These are phyloP conservation scores for Hydnomerulius pinastri DNA, from an alignment of 768 basidiomycete genomes.

Conservation along the genomic window DNA sequence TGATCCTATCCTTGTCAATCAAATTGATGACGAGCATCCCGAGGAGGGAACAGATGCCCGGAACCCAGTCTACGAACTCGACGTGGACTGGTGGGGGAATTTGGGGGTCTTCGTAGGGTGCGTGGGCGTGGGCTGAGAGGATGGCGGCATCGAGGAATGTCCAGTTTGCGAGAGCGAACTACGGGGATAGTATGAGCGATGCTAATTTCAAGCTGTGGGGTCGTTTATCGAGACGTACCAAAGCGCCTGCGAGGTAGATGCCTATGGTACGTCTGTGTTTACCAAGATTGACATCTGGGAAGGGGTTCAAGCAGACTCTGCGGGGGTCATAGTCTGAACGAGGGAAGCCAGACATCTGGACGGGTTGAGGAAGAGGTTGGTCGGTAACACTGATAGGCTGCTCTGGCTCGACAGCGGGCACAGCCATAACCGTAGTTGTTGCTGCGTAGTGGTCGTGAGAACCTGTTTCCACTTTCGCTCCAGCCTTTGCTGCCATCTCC, in stretches of 20 bases:
- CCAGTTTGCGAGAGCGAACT: constrained; percentile 97
- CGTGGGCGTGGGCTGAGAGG: constrained; percentile 81
- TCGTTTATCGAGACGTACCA: constrained; percentile 56
- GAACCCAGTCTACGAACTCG: constrained; percentile 95
- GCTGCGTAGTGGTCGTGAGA: too few relatives aligned
- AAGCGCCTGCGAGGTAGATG: constrained; percentile 87
- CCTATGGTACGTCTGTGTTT: constrained; percentile 82
- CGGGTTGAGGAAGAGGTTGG: too few relatives aligned
- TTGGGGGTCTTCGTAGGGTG: constrained; percentile 72
- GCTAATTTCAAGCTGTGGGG: too few relatives aligned
- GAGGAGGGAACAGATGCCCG: constrained; percentile 88
- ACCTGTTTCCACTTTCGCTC: too few relatives aligned
- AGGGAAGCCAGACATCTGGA: constrained; percentile 67
- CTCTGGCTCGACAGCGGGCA: too few relatives aligned
- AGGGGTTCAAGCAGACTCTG: constrained; percentile 84
- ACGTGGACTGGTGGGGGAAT: constrained; percentile 78
- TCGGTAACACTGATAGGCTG: too few relatives aligned
- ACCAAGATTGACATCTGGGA: constrained; percentile 74
- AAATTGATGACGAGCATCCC: constrained; percentile 92
- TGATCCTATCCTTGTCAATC: constrained; percentile 91
- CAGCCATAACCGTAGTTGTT: too few relatives aligned
- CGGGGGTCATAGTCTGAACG: constrained; percentile 82
- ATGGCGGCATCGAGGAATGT: constrained; percentile 92
- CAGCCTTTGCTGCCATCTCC: too few relatives aligned
- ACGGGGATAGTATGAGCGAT: constrained; percentile 8